Evolutionary conservation across 2,329 filamentous ascomycete species (phyloP), one percentile per base, ranked within the genome.

Genomic region (Aciculosporium take): DNA sequence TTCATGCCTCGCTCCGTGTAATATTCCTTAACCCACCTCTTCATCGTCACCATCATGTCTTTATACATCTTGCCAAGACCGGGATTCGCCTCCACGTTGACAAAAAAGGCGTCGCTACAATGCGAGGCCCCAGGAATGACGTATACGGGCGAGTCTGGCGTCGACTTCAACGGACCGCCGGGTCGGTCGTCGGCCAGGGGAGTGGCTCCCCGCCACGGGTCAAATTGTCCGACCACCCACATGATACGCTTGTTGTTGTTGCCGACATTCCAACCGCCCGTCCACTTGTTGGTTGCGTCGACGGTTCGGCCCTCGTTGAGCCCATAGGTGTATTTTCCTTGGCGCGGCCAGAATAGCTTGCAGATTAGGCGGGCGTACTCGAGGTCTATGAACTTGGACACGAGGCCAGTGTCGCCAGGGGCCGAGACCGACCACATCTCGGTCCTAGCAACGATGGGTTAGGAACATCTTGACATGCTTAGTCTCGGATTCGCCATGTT

Each of bases 331-430:
- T 17, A 5, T 1, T 35, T 35, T 7, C 33, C 33, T 9, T 25
- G 8, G 13, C 33, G 21, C 1, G 74, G 74, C 60, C 80, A 80
- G 53, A 59, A 70, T 0, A 75, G 56, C 0, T 49, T 55, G 52
- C 76, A 81, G 51, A 76, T 69, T 1, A 67, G 61, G 50, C 71
- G 64, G 55, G 60, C 75, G 59, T 78, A 79, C 0, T 65, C 61
- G 2, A 63, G 54, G 10, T 24, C 33, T 3, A 24, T 2, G 15
- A 35, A 25, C 21, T 24, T 35, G 13, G 33, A 35, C 3, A 35
- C 21, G 5, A 24, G 13, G 33, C 33, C 33, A 7, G 12, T 9
- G 21, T 25, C 21, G 13, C 13, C 13, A 21, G 13, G n/a, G 21
- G 13, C 53, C 64, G 35, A 71, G 61, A 24, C 39, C 21, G 43